These are phyloP conservation scores for Dianthus caryophyllus DNA, from an alignment of 148 eudicot species.

Conservation along the genomic window DNA sequence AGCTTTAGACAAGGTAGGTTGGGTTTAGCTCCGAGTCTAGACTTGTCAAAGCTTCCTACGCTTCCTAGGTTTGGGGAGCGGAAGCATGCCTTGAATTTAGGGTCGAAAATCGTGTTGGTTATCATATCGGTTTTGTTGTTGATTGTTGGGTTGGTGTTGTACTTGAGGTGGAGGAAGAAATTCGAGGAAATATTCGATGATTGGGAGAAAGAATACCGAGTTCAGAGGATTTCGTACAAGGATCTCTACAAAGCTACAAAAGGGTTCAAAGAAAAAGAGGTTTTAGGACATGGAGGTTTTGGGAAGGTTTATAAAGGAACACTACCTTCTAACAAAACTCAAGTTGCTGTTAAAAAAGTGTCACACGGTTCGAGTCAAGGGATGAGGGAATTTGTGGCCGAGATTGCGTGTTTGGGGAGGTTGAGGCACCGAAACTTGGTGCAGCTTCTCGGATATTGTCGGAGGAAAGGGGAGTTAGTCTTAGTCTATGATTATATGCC, in stretches of 20 bases:
- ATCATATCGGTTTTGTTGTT: slow-evolving; percentile 13
- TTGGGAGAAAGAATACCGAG: slow-evolving; percentile 47
- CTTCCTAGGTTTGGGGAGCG: slow-evolving; percentile 31
- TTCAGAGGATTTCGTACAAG: slow-evolving; percentile 43
- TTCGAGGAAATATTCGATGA: slow-evolving; percentile 46
- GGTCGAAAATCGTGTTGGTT: slow-evolving; percentile 21
- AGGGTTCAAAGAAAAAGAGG: slow-evolving; percentile 40
- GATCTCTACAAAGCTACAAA: slow-evolving; percentile 46
- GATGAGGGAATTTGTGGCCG: slow-evolving; percentile 39
- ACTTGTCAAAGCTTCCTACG: slow-evolving; percentile 36
- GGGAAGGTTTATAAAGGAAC: slow-evolving; percentile 40
- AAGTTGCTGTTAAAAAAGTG: slow-evolving; percentile 38
- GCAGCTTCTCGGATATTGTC: slow-evolving; percentile 42
- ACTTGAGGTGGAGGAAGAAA: slow-evolving; percentile 36
- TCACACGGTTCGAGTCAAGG: slow-evolving; percentile 43
- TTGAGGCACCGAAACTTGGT: slow-evolving; percentile 43
- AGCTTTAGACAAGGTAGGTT: slow-evolving; percentile 29
- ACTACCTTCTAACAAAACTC: slow-evolving; percentile 24
- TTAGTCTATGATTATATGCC: slow-evolving; percentile 48
- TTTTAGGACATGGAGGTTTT: slow-evolving; percentile 40
- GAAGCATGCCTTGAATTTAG: background rate
- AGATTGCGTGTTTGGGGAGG: slow-evolving; percentile 36
- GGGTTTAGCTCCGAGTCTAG: slow-evolving; percentile 19
- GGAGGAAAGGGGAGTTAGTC: slow-evolving; percentile 35
- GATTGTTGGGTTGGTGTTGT: slow-evolving; percentile 10